Evolutionary conservation across 768 basidiomycete species (phyloP).

Genomic region (Gloeopeniophorella convolvens): DNA sequence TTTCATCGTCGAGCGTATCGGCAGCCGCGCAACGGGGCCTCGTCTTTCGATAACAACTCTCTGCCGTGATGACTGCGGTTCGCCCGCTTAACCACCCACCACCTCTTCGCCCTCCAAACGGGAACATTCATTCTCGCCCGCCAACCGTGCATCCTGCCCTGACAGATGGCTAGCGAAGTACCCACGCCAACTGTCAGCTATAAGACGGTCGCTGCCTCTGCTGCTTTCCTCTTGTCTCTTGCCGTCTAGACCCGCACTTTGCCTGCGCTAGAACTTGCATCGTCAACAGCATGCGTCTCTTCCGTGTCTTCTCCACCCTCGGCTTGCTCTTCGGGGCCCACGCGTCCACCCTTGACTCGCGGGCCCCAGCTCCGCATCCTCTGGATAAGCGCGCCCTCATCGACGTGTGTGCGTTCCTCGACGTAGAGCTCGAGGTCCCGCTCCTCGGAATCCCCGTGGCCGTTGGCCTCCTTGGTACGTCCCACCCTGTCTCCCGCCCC

Average conservation of each 20-base stretch:
- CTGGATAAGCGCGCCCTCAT: conserved; percentile 13
- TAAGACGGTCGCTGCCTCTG: not conserved
- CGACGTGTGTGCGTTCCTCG: conserved; percentile 39
- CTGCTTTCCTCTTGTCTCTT: not conserved
- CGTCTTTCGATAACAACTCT: too few relatives aligned
- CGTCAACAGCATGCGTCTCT: conserved; percentile 7
- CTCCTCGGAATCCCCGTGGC: conserved; percentile 22
- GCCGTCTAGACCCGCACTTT: too few relatives aligned
- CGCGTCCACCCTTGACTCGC: conserved; percentile 5
- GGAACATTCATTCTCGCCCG: too few relatives aligned
- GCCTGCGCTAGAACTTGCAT: not conserved
- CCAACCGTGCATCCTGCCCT: too few relatives aligned
- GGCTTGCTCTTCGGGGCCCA: conserved; percentile 2
- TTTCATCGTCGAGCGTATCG: too few relatives aligned
- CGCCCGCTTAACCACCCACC: too few relatives aligned
- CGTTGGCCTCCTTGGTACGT: conserved; percentile 28
- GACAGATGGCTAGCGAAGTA: too few relatives aligned
- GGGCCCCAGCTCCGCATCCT: not conserved
- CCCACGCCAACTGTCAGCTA: too few relatives aligned
- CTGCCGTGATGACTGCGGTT: too few relatives aligned
- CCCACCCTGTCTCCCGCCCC: not conserved
- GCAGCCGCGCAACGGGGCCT: too few relatives aligned
- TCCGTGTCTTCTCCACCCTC: conserved; percentile 1
- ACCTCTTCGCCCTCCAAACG: too few relatives aligned
- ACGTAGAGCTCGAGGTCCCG: conserved; percentile 28